Percentiles rank a stretch among this genome's conserved stretches.
Conservation (phyloP, 1,284 basidiomycete species). For the Austroboletus novae-zelandiae region DNA sequence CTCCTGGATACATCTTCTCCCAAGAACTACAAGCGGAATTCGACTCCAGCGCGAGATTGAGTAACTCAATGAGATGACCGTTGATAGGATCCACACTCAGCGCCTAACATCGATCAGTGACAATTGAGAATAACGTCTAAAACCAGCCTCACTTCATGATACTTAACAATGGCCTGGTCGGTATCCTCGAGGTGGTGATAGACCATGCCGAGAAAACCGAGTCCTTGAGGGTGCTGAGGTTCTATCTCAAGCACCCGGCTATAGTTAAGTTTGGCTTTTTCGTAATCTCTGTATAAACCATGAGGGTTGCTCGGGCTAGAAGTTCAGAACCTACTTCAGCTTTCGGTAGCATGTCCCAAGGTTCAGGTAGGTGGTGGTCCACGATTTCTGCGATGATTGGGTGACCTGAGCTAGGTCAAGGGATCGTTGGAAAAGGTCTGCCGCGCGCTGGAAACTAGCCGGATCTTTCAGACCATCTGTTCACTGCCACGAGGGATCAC, state of each 20-base stretch:
- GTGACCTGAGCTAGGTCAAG: conserved; percentile 75
- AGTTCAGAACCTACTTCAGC: conserved; percentile 52
- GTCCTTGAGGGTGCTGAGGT: conserved; percentile 72
- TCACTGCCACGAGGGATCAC: conserved; percentile 30
- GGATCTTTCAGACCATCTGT: conserved; percentile 5
- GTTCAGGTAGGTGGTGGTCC: conserved; percentile 89
- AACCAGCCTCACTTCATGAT: conserved; percentile 72
- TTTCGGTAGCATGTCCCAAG: conserved; percentile 86
- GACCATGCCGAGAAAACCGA: conserved; percentile 83
- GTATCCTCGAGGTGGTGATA: conserved; percentile 71
- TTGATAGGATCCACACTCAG: conserved; percentile 86
- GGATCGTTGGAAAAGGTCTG: conserved; percentile 68
- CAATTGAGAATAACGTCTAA: neutral
- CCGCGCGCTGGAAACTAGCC: conserved; percentile 62
- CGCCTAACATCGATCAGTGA: conserved; percentile 47
- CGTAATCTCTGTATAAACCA: conserved; percentile 50
- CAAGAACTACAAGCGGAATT: conserved; percentile 35
- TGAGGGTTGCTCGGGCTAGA: conserved; percentile 1
- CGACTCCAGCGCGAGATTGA: conserved; percentile 78
- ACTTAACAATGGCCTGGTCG: conserved; percentile 80
- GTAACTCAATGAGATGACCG: conserved; percentile 78
- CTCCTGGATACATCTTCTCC: conserved; percentile 34
- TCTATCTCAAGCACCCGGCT: conserved; percentile 78
- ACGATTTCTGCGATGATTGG: conserved; percentile 79
- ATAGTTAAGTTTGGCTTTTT: conserved; percentile 72